A percentile compares a stretch with the other conserved stretches of the same genome.
phyloP scores from a whole-genome alignment of 2,329 filamentous ascomycete species.

The Lecanicillium sp. region DNA sequence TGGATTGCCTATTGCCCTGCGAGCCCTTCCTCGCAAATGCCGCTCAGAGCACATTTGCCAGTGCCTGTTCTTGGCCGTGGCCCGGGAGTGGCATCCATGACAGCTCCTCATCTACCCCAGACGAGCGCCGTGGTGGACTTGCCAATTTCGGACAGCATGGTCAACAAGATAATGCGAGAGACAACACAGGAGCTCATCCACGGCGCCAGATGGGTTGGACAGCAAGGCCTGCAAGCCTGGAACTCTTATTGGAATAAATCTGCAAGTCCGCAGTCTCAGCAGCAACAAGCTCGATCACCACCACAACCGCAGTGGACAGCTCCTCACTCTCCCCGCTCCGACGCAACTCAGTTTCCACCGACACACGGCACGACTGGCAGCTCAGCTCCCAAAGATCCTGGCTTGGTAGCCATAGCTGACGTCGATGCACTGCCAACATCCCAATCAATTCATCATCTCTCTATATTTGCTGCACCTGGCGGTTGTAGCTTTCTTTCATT shows the following conservation, averaged over 20 bases:
- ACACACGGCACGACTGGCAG: conserved; percentile 60
- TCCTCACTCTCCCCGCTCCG: conserved; percentile 35
- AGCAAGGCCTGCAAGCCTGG: conserved; percentile 69
- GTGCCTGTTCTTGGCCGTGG: conserved; percentile 46
- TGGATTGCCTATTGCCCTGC: conserved; percentile 75
- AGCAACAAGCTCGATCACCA: conserved; percentile 34
- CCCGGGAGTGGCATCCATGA: conserved; percentile 49
- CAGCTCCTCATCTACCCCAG: conserved; percentile 60
- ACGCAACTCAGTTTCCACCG: conserved; percentile 57
- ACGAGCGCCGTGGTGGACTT: conserved; percentile 62
- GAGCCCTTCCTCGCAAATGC: conserved; percentile 59
- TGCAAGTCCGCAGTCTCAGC: conserved; percentile 31
- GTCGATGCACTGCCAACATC: conserved; percentile 49
- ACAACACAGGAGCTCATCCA: conserved; percentile 72
- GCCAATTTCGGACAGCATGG: conserved; percentile 61
- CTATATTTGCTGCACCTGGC: conserved; percentile 62
- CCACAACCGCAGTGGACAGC: conserved; percentile 41
- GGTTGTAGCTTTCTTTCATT: conserved; percentile 79
- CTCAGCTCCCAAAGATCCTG: conserved; percentile 54
- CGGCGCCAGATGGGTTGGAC: conserved; percentile 66
- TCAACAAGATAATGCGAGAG: conserved; percentile 71
- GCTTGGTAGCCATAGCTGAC: conserved; percentile 69
- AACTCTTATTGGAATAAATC: conserved; percentile 70
- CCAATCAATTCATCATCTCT: conserved; percentile 51
- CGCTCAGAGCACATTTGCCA: conserved; percentile 58